A percentile compares a stretch with the other conserved stretches of the same genome.
These are phyloP conservation scores for Schrenkiella parvula DNA, from an alignment of 345 rosid genomes.

Conservation along the genomic window DNA sequence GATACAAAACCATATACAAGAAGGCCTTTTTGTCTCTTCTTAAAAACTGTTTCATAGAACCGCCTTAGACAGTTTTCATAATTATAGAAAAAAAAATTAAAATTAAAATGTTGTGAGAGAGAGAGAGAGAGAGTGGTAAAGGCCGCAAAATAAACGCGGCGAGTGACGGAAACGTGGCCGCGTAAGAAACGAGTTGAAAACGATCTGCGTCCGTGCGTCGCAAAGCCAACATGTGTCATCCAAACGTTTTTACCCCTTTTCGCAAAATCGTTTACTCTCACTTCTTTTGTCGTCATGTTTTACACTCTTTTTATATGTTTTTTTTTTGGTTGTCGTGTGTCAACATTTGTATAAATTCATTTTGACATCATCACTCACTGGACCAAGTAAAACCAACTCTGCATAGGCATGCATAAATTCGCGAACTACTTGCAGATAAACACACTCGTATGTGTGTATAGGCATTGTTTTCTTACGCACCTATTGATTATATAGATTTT, in stretches of 20 bases:
- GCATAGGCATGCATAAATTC: not conserved
- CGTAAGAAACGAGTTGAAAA: constrained; percentile 14
- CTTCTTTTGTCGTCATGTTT: not conserved
- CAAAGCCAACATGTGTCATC: constrained; percentile 2
- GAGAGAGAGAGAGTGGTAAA: no score
- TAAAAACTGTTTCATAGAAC: not conserved
- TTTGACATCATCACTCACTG: not conserved
- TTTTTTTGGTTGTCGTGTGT: not conserved
- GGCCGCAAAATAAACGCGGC: constrained; percentile 17
- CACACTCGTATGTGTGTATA: not conserved
- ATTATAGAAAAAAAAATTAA: not conserved
- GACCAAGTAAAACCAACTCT: not conserved
- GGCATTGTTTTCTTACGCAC: not conserved
- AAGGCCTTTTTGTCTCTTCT: not conserved
- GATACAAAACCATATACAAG: not conserved
- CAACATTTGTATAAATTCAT: not conserved
- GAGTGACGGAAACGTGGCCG: constrained; percentile 16
- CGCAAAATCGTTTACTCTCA: not conserved
- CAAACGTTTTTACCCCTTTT: not conserved
- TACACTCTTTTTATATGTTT: not conserved
- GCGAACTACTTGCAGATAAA: not conserved
- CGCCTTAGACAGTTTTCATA: not conserved
- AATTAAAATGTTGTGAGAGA: not conserved
- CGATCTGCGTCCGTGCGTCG: constrained; percentile 14
- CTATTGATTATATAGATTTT: not conserved